Conservation (phyloP, 129 eudicot genomes). For the Chrysanthemum lavandulifolium region DNA sequence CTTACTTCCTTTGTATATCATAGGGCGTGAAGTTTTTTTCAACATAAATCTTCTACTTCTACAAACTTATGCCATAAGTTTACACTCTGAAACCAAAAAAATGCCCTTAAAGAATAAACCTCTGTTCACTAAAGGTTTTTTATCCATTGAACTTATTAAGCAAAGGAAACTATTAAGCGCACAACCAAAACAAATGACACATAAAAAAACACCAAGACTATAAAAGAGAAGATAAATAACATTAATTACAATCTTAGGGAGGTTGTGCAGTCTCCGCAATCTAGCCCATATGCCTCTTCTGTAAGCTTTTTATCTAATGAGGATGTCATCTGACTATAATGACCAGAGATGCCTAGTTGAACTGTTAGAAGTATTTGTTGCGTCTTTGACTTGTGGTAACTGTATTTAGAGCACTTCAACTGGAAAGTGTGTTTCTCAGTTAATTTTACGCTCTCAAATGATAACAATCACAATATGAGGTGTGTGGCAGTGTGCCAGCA, state of each 20-base stretch:
- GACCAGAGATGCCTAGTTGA: conserved; percentile 6
- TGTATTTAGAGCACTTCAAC: too few relatives aligned
- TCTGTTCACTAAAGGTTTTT: not conserved
- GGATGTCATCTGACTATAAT: not conserved
- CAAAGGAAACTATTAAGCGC: not conserved
- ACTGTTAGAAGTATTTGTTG: not conserved
- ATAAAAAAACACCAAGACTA: not conserved
- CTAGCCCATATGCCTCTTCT: too few relatives aligned
- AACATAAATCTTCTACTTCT: not conserved
- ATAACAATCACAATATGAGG: not conserved
- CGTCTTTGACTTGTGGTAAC: not conserved
- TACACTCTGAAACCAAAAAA: not conserved
- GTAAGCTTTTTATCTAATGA: too few relatives aligned
- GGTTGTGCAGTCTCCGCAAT: not conserved
- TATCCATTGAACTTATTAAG: not conserved
- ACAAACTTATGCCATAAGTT: not conserved
- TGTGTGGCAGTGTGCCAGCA: not conserved
- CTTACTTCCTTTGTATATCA: too few relatives aligned
- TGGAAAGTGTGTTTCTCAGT: not conserved
- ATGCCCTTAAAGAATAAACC: not conserved
- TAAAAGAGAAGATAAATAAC: conserved; percentile 3
- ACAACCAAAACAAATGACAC: not conserved
- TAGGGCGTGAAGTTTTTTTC: not conserved
- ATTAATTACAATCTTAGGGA: conserved; percentile 7
- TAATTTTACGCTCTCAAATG: conserved; percentile 5